Evolutionary conservation across 208 protist genomes (phyloP).

Genomic region (Borovskyia barvae): DNA sequence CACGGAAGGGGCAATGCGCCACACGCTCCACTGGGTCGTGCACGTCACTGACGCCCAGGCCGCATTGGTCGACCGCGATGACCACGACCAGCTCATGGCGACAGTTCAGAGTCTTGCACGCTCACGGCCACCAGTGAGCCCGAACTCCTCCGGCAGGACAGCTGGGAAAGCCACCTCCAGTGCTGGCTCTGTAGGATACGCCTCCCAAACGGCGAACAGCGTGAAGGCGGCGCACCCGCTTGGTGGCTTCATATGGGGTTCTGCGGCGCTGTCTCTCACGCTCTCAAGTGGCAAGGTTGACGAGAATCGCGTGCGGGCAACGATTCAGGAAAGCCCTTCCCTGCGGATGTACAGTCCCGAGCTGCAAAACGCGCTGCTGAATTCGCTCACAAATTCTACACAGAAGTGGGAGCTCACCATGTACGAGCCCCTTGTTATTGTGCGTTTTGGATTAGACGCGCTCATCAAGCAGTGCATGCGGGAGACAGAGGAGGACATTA

Average conservation of each 20-base stretch:
- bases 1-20: conserved; percentile 19
- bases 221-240: conserved; percentile 44
- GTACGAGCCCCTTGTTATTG: conserved; percentile 60
- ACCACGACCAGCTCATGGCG: conserved; percentile 68
- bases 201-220: conserved; percentile 16
- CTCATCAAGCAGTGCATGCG: conserved; percentile 61
- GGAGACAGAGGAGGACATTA: conserved; percentile 65
- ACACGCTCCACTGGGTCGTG: conserved; percentile 49
- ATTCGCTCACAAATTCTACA: conserved; percentile 50
- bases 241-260: conserved; percentile 84
- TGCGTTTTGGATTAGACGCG: conserved; percentile 62
- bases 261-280: conserved; percentile 66
- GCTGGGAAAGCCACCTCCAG: neutral
- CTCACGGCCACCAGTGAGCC: no score
- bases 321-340: conserved; percentile 30
- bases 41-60: conserved; percentile 66
- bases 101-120: neutral
- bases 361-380: conserved; percentile 54
- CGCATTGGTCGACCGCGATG: conserved; percentile 83
- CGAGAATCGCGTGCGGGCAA: conserved; percentile 32
- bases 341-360: conserved; percentile 43
- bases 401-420: conserved; percentile 67
- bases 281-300: conserved; percentile 63
- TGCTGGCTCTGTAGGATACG: neutral
- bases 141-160: no score